phyloP scores from a whole-genome alignment of 495 filamentous ascomycete genomes.

The Thermochaetoides thermophila region DNA sequence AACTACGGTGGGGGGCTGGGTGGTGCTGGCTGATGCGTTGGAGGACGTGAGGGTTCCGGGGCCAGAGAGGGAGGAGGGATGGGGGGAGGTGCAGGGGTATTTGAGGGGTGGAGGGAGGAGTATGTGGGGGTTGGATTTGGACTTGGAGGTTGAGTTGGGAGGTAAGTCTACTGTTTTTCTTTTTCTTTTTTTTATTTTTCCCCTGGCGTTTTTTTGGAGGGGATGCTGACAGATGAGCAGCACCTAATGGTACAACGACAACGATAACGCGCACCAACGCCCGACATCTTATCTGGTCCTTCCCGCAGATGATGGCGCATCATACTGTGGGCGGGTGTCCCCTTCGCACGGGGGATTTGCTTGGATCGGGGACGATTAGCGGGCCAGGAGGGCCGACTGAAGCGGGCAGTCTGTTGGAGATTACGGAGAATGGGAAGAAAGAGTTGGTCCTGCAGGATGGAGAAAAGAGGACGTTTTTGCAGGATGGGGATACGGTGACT shows the following conservation, averaged over 20 bases:
- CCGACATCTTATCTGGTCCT: conserved; percentile 72
- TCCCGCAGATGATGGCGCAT: conserved; percentile 88
- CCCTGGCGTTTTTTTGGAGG: not conserved
- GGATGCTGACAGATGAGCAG: conserved; percentile 14
- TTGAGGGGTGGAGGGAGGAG: conserved; percentile 46
- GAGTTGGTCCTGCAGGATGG: conserved; percentile 52
- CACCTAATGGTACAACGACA: conserved; percentile 45
- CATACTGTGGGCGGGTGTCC: conserved; percentile 79
- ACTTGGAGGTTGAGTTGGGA: conserved; percentile 57
- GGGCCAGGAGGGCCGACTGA: conserved; percentile 42
- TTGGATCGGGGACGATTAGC: conserved; percentile 84
- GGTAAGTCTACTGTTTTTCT: conserved; percentile 34
- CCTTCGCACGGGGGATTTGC: conserved; percentile 64
- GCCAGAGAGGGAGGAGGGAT: conserved; percentile 41
- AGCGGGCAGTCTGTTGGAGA: conserved; percentile 68
- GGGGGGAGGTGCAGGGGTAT: conserved; percentile 51
- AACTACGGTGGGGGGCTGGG: conserved; percentile 80
- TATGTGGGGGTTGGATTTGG: conserved; percentile 62
- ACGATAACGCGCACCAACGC: conserved; percentile 50
- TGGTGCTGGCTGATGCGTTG: conserved; percentile 71
- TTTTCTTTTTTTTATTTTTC: not conserved
- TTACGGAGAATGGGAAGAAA: conserved; percentile 51
- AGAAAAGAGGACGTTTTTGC: conserved; percentile 59
- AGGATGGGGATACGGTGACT: conserved; percentile 70
- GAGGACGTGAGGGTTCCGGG: conserved; percentile 50